A percentile compares a stretch with the other conserved stretches of the same genome.
Evolutionary conservation across 140 eudicot species (phyloP).

Genomic region (Ambrosia hybrid): DNA sequence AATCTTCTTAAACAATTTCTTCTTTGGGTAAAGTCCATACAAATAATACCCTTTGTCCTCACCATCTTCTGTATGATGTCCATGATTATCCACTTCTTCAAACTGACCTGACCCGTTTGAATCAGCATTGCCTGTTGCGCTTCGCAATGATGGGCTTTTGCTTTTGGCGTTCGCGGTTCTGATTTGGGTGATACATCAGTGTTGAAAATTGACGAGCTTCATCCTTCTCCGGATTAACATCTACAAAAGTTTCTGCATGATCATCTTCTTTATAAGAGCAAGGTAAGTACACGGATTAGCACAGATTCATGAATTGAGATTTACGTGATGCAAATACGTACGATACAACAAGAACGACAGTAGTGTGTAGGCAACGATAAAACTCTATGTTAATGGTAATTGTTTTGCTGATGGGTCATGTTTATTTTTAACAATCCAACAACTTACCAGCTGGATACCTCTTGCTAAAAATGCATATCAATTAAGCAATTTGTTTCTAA

Average conservation of each 20-base stretch:
- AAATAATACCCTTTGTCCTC: conserved; percentile 27
- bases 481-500: too few relatives aligned
- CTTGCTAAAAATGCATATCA: too few relatives aligned
- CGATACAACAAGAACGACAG: too few relatives aligned
- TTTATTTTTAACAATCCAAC: too few relatives aligned
- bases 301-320: too few relatives aligned
- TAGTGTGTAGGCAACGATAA: too few relatives aligned
- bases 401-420: too few relatives aligned
- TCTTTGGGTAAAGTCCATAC: conserved; percentile 22
- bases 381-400: too few relatives aligned
- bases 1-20: conserved; percentile 44
- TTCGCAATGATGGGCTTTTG: conserved; percentile 19
- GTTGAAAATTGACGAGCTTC: conserved; percentile 77
- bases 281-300: too few relatives aligned
- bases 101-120: conserved; percentile 47
- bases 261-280: background rate
- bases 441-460: too few relatives aligned
- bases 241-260: conserved; percentile 7
- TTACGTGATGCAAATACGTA: too few relatives aligned
- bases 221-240: conserved; percentile 56
- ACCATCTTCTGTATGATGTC: conserved; percentile 17
- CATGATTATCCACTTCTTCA: conserved; percentile 37
- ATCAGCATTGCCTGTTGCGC: too few relatives aligned
- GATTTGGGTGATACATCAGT: conserved; percentile 49
- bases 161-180: conserved; percentile 44